phyloP scores from a whole-genome alignment of 2,329 filamentous ascomycete species.

The Hymenoscyphus fraxineus region DNA sequence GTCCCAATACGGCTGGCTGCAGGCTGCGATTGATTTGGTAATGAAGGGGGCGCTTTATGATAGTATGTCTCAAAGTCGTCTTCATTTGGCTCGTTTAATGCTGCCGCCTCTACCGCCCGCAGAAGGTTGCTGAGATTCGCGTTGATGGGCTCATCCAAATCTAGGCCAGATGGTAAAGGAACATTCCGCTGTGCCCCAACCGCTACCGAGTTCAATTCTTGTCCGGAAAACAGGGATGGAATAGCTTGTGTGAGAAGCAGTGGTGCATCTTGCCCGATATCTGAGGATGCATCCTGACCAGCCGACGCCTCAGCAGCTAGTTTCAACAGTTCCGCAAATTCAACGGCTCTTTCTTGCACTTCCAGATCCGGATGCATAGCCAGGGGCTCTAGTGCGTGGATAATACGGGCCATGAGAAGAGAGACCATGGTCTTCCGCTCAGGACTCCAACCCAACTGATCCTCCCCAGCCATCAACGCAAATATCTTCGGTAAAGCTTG shows the following conservation, averaged over 20 bases:
- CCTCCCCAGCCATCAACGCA: constrained; percentile 63
- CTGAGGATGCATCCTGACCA: constrained; percentile 57
- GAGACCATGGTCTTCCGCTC: constrained; percentile 71
- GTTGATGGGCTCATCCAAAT: constrained; percentile 81
- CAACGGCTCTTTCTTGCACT: constrained; percentile 90
- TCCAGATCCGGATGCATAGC: constrained; percentile 82
- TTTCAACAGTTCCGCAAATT: constrained; percentile 85
- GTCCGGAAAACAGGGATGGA: constrained; percentile 78
- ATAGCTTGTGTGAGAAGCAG: constrained; percentile 86
- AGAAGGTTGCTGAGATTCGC: constrained; percentile 66
- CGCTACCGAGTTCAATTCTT: constrained; percentile 90
- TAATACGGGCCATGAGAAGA: constrained; percentile 74
- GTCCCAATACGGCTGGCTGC: constrained; percentile 52
- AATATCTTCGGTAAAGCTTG: constrained; percentile 88
- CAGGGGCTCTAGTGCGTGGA: constrained; percentile 76
- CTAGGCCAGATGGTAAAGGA: constrained; percentile 69
- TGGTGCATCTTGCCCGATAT: constrained; percentile 63
- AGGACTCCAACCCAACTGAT: constrained; percentile 63
- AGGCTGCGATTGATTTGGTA: constrained; percentile 49
- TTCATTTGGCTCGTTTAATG: constrained; percentile 49
- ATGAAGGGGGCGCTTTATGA: constrained; percentile 49
- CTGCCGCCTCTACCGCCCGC: constrained; percentile 48
- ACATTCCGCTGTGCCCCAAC: constrained; percentile 80
- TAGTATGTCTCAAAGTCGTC: constrained; percentile 68
- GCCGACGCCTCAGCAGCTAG: constrained; percentile 78